These are phyloP conservation scores for Cyphellophora attinorum DNA, from an alignment of 2,329 filamentous ascomycete species.

Conservation along the genomic window DNA sequence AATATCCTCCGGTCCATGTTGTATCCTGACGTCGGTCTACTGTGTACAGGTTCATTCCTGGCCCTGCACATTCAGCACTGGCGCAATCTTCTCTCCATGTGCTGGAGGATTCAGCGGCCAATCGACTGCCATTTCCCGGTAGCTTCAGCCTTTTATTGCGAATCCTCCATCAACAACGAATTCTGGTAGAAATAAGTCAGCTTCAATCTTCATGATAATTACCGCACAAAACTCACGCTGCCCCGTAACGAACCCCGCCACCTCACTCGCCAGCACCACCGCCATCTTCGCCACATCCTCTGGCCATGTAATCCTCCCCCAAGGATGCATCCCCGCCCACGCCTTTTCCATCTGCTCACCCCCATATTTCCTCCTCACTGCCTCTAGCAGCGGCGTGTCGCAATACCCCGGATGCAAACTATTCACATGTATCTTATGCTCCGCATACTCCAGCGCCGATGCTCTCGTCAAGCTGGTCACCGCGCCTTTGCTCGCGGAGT, in stretches of 20 bases:
- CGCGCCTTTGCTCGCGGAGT: constrained; percentile 18
- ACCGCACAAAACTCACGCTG: constrained; percentile 24
- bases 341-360: not conserved
- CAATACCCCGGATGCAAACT: constrained; percentile 43
- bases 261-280: constrained; percentile 37
- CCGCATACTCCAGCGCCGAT: constrained; percentile 24
- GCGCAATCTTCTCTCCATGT: too few species aligned
- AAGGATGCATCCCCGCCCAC: constrained; percentile 6
- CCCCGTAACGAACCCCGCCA: constrained; percentile 36
- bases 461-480: constrained; percentile 25
- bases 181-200: not conserved
- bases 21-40: too few species aligned
- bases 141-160: too few species aligned
- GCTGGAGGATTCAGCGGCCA: too few species aligned
- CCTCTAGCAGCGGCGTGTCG: not conserved
- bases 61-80: too few species aligned
- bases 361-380: not conserved
- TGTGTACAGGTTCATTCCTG: too few species aligned
- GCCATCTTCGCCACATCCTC: constrained; percentile 30
- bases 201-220: not conserved
- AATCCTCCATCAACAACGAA: not conserved
- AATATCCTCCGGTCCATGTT: too few species aligned
- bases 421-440: constrained; percentile 35
- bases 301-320: constrained; percentile 20
- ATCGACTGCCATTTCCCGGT: too few species aligned